Percentiles rank a stretch among this genome's conserved stretches.
Evolutionary conservation across 2,329 filamentous ascomycete species (phyloP).

Genomic region (Xylaria arbuscula): DNA sequence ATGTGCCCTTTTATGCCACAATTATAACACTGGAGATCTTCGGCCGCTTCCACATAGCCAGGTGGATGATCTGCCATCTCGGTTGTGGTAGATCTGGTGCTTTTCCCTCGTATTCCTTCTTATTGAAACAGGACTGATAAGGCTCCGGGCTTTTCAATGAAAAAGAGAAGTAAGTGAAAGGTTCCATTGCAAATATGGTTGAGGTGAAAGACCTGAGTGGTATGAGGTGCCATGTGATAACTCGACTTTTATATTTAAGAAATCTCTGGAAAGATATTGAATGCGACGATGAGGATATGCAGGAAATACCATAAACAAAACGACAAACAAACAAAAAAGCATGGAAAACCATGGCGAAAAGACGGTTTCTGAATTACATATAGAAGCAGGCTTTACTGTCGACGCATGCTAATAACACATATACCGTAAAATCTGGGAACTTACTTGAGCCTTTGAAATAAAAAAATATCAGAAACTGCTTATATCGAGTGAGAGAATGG

Average conservation of each 20-base stretch:
- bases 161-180: constrained; percentile 7
- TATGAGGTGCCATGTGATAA: not conserved
- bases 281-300: not conserved
- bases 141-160: not conserved
- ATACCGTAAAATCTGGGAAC: constrained; percentile 8
- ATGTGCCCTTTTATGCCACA: constrained; percentile 51
- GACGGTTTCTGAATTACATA: not conserved
- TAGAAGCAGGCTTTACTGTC: constrained; percentile 1
- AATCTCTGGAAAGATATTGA: not conserved
- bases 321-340: not conserved
- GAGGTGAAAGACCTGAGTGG: not conserved
- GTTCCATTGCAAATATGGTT: not conserved
- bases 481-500: constrained; percentile 1
- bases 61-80: constrained; percentile 47
- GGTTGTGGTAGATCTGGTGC: constrained; percentile 8
- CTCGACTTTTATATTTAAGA: not conserved
- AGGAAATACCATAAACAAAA: too few relatives aligned
- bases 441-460: constrained; percentile 20
- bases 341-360: not conserved
- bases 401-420: not conserved
- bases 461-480: constrained; percentile 10
- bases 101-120: not conserved
- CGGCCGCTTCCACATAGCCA: constrained; percentile 45
- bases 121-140: not conserved
- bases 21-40: constrained; percentile 50